phyloP scores from a whole-genome alignment of 768 basidiomycete species.

The Infundibulicybe gibba region DNA sequence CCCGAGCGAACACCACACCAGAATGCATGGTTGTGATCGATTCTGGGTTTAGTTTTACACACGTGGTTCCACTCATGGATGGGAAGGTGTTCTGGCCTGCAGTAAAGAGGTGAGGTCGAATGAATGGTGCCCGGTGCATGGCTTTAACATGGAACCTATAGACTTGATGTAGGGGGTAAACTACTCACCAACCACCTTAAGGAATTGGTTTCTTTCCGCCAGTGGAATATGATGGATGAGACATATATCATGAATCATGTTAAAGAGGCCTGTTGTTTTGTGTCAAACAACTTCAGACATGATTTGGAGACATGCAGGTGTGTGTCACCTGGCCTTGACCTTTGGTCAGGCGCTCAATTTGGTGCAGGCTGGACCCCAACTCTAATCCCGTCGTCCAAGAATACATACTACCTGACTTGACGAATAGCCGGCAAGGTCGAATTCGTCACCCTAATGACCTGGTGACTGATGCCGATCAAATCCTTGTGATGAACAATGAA shows the following conservation, averaged over 20 bases:
- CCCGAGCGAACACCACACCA: conserved; percentile 47
- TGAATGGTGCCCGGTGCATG: conserved; percentile 3
- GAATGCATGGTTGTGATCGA: conserved; percentile 85
- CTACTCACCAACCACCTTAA: conserved; percentile 94
- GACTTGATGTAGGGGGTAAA: conserved; percentile 95
- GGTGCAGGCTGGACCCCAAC: conserved; percentile 47
- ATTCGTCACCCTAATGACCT: conserved; percentile 52
- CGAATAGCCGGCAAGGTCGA: conserved; percentile 57
- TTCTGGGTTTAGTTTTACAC: conserved; percentile 92
- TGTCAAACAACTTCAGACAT: conserved; percentile 63
- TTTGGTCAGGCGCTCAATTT: conserved; percentile 8
- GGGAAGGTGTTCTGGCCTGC: conserved; percentile 75
- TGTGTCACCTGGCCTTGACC: conserved; percentile 20
- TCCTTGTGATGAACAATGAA: conserved; percentile 88
- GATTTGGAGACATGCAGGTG: conserved; percentile 83
- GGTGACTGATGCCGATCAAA: conserved; percentile 54
- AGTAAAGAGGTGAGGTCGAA: conserved; percentile 63
- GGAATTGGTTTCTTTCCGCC: conserved; percentile 89
- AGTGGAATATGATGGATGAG: conserved; percentile 99
- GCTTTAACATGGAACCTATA: conserved; percentile 26
- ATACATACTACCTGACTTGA: conserved; percentile 89
- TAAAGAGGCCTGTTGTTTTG: conserved; percentile 89
- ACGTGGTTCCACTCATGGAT: conserved; percentile 80
- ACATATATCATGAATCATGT: conserved; percentile 91
- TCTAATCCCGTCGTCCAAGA: conserved; percentile 75